These are phyloP conservation scores for Chenopodium quinoa DNA, from an alignment of 148 eudicot genomes.

Conservation along the genomic window DNA sequence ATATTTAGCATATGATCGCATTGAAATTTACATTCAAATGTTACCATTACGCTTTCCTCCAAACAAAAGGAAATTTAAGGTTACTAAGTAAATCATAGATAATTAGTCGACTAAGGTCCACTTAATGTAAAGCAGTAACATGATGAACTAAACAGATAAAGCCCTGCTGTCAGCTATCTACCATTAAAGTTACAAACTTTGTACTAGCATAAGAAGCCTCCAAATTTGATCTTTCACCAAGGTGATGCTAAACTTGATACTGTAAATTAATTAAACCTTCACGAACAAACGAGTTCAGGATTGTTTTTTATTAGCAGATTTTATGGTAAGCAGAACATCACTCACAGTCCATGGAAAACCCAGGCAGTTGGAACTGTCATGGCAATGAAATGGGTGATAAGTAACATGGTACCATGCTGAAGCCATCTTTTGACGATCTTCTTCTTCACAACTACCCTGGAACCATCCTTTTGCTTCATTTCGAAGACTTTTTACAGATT, in stretches of 20 bases:
- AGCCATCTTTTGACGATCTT: slow-evolving; percentile 60
- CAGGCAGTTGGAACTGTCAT: slow-evolving; percentile 59
- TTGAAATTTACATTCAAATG: too few relatives aligned
- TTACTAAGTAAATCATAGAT: too few relatives aligned
- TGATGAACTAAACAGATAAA: background rate
- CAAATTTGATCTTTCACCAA: background rate
- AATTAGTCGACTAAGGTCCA: too few relatives aligned
- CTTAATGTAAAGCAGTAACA: background rate
- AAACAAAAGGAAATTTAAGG: too few relatives aligned
- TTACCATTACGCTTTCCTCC: too few relatives aligned
- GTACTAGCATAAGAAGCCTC: background rate
- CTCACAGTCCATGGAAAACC: slow-evolving; percentile 92
- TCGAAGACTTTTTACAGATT: slow-evolving; percentile 58
- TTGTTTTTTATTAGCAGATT: slow-evolving; percentile 38
- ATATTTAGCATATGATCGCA: too few relatives aligned
- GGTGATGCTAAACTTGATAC: background rate
- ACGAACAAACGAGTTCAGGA: background rate
- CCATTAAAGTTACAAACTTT: background rate
- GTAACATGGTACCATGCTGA: slow-evolving; percentile 95
- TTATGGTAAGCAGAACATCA: slow-evolving; percentile 57
- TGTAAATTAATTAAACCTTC: background rate
- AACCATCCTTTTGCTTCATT: slow-evolving; percentile 87
- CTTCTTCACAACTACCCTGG: slow-evolving; percentile 41
- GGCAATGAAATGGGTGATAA: slow-evolving; percentile 58
- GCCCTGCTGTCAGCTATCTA: background rate